Conservation (phyloP, 768 basidiomycete genomes). For the Rhizopogon vesiculosus region DNA sequence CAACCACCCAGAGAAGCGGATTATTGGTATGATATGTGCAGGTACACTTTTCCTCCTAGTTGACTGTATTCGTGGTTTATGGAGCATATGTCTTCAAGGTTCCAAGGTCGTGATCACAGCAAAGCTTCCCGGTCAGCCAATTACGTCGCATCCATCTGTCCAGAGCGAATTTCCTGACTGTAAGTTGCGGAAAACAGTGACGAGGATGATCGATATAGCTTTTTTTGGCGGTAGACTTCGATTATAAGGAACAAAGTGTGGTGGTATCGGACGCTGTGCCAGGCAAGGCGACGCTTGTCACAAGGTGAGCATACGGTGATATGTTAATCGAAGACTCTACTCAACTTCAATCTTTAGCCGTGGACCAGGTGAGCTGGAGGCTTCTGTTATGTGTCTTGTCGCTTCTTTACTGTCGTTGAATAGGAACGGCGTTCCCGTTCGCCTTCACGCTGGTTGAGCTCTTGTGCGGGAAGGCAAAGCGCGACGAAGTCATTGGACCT, state of each 20-base stretch:
- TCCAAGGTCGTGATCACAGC: conserved; percentile 63
- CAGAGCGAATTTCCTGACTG: conserved; percentile 52
- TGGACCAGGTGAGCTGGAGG: conserved; percentile 52
- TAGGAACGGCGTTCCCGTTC: conserved; percentile 75
- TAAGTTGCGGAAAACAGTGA: conserved; percentile 18
- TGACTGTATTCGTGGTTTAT: neutral
- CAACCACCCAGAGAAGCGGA: conserved; percentile 15
- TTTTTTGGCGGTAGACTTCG: conserved; percentile 45
- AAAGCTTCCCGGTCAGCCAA: conserved; percentile 51
- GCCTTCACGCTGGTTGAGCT: conserved; percentile 72
- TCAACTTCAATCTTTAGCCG: conserved; percentile 39
- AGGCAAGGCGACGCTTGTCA: conserved; percentile 53
- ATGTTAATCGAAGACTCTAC: neutral
- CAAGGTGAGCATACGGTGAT: conserved; percentile 46
- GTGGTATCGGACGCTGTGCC: conserved; percentile 46
- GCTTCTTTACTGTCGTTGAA: neutral
- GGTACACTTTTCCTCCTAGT: conserved; percentile 31
- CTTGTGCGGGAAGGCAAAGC: conserved; percentile 58
- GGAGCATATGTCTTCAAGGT: conserved; percentile 34
- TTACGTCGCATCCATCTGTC: conserved; percentile 80
- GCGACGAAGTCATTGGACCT: conserved; percentile 54
- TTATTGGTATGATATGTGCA: conserved; percentile 86
- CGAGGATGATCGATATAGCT: neutral
- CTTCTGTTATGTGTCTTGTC: neutral
- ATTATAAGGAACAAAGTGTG: conserved; percentile 70